Evolutionary conservation across 768 basidiomycete genomes (phyloP).

Genomic region (Termitomyces sp.): DNA sequence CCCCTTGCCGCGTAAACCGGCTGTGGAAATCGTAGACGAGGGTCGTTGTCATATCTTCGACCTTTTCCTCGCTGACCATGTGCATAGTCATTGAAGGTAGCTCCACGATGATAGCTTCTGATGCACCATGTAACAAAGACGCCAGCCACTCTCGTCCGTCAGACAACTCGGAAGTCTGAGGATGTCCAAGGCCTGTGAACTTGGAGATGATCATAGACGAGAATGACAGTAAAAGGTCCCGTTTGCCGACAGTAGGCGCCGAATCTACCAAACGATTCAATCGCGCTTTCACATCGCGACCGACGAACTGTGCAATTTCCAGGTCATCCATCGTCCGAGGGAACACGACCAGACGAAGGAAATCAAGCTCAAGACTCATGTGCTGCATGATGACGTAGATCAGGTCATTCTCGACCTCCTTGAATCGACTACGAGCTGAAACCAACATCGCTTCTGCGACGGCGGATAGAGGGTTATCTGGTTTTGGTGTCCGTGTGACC

Average conservation of each 20-base stretch:
- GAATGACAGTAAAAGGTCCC: slow-evolving; percentile 71
- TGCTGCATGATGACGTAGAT: slow-evolving; percentile 66
- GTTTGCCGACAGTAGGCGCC: slow-evolving; percentile 45
- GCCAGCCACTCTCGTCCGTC: slow-evolving; percentile 59
- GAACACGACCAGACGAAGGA: slow-evolving; percentile 70
- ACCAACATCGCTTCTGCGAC: slow-evolving; percentile 84
- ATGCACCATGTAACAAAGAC: slow-evolving; percentile 53
- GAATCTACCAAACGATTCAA: slow-evolving; percentile 60
- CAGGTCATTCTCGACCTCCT: slow-evolving; percentile 58
- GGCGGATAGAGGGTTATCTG: slow-evolving; percentile 76
- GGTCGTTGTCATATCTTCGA: slow-evolving; percentile 33
- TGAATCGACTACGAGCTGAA: slow-evolving; percentile 68
- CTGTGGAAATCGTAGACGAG: slow-evolving; percentile 74
- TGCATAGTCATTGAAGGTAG: slow-evolving; percentile 79
- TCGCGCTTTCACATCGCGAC: slow-evolving; percentile 63
- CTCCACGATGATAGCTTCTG: slow-evolving; percentile 74
- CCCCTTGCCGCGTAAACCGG: slow-evolving; percentile 53
- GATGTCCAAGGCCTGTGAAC: slow-evolving; percentile 58
- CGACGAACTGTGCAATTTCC: slow-evolving; percentile 75
- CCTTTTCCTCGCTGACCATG: slow-evolving; percentile 69
- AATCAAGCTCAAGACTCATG: slow-evolving; percentile 66
- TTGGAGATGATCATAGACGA: slow-evolving; percentile 75
- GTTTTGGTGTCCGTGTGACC: slow-evolving; percentile 65
- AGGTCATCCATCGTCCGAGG: slow-evolving; percentile 75
- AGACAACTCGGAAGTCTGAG: slow-evolving; percentile 32